These are phyloP conservation scores for Saprolegnia diclina DNA, from an alignment of 352 stramenopile genomes.

Conservation along the genomic window DNA sequence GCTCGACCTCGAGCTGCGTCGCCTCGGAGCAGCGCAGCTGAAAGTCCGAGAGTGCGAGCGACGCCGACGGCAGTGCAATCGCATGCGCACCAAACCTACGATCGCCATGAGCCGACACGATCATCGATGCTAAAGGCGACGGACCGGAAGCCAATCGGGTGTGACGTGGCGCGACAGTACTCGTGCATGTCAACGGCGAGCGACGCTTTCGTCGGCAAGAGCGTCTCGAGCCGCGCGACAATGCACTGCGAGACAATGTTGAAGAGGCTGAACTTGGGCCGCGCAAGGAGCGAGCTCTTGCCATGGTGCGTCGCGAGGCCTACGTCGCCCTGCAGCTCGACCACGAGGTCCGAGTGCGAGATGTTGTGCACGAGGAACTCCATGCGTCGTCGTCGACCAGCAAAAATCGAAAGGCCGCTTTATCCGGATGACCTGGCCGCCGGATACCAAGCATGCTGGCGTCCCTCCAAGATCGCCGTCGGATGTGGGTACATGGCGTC, in stretches of 20 bases:
- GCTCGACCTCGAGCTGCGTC: conserved; percentile 39
- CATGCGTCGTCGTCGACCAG: conserved; percentile 36
- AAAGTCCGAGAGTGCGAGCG: conserved; percentile 26
- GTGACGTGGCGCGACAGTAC: conserved; percentile 3
- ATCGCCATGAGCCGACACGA: background rate
- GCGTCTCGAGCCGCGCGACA: conserved; percentile 3
- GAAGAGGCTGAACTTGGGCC: conserved; percentile 87
- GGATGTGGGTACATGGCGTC: no score
- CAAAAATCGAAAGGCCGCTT: background rate
- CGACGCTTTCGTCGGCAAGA: background rate
- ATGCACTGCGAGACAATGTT: conserved; percentile 56
- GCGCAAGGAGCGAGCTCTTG: conserved; percentile 47
- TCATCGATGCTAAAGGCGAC: background rate
- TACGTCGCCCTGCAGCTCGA: conserved; percentile 77
- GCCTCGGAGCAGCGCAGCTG: conserved; percentile 26
- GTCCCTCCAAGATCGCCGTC: no score
- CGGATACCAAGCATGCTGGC: background rate
- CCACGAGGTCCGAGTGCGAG: conserved; percentile 93
- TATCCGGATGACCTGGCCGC: background rate
- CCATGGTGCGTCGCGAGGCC: conserved; percentile 6
- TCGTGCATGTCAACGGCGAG: conserved; percentile 9
- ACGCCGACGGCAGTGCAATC: conserved; percentile 2
- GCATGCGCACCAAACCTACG: conserved; percentile 9
- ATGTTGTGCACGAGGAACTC: conserved; percentile 97
- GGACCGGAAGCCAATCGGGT: conserved; percentile 25